Evolutionary conservation across 2,329 filamentous ascomycete genomes (phyloP).

Genomic region (Botrytis sinoallii): DNA sequence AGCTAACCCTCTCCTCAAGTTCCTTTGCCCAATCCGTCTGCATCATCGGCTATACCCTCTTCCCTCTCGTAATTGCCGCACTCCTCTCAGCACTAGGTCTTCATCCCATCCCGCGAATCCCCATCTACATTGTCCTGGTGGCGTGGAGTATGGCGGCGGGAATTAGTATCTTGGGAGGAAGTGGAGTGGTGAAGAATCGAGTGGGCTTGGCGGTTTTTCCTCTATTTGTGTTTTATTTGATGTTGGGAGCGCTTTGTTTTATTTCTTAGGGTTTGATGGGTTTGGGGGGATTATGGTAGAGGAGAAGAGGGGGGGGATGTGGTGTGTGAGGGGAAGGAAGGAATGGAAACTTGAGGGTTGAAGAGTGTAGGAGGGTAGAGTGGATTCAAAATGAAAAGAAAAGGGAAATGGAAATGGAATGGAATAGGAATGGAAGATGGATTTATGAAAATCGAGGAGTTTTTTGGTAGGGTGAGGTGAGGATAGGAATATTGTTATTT

Average conservation of each 20-base stretch:
- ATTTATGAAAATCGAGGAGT: not conserved
- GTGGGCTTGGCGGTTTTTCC: constrained; percentile 23
- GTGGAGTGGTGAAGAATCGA: constrained; percentile 23
- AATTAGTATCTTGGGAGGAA: constrained; percentile 24
- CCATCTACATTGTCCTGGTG: constrained; percentile 84
- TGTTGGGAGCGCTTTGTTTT: constrained; percentile 20
- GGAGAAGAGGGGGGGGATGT: too few species aligned
- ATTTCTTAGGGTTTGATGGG: constrained; percentile 14
- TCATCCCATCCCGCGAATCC: constrained; percentile 77
- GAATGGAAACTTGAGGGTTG: not conserved
- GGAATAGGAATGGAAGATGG: too few species aligned
- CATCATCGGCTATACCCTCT: constrained; percentile 97
- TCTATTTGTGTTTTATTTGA: constrained; percentile 24
- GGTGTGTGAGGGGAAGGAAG: not conserved
- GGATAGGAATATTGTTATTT: not conserved
- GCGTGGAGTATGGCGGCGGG: constrained; percentile 89
- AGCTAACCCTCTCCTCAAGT: constrained; percentile 46
- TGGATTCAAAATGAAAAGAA: too few species aligned
- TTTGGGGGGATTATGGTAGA: not conserved
- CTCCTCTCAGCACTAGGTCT: constrained; percentile 81
- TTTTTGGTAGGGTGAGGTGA: not conserved
- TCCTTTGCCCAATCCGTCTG: constrained; percentile 97
- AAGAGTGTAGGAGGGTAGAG: not conserved
- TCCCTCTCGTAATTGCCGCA: constrained; percentile 90
- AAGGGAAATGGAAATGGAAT: not conserved